Evolutionary conservation across 192 early-diverging fungal genomes (phyloP), one percentile per base, ranked within the genome.

Genomic region (Umbelopsis sp.): DNA sequence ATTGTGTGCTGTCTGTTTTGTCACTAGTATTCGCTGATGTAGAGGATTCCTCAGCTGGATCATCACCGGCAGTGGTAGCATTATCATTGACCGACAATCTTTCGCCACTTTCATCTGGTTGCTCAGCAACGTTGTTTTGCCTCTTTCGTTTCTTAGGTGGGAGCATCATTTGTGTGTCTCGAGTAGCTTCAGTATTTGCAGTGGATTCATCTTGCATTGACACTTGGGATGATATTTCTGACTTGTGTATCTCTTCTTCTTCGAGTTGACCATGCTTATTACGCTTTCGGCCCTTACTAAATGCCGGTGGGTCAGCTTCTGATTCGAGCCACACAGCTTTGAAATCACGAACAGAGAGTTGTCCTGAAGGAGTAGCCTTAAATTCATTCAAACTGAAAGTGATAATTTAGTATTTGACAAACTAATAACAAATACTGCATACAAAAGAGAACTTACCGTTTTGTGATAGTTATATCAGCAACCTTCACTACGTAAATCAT

Each of bases 401-500:
- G 22, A 51, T 44, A 62, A 62, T 66, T 45, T 16, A 65, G 16
- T 49, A 41, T 41, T 41, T 11, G 5, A 41, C 12, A 6, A 41
- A 41, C 7, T 41, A 6, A 8, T 11, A 41, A 41, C 38, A 11
- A 11, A 4, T 1, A 41, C 7, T 25, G 51, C 20, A 44, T 32
- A 14, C 20, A 17, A 0, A 49, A 43, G 8, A 26, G 1, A 20
- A 0, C 45, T 25, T 75, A 90, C 87, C 96, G 80, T 69, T 91
- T 92, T 52, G 86, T 80, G 29, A 99, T 81, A 2, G 97, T 99
- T 0, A 85, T 81, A 59, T 95, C 93, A 49, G 91, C 95, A 52
- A 97, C 93, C 71, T 96, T 97, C 66, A 96, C 95, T 0, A 96
- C 90, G 49, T 85, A 78, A 59, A 95, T 93, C 51, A 99, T 92